Conservation (phyloP, 371 early-diverging fungal genomes). For the Mucor ambiguus region DNA sequence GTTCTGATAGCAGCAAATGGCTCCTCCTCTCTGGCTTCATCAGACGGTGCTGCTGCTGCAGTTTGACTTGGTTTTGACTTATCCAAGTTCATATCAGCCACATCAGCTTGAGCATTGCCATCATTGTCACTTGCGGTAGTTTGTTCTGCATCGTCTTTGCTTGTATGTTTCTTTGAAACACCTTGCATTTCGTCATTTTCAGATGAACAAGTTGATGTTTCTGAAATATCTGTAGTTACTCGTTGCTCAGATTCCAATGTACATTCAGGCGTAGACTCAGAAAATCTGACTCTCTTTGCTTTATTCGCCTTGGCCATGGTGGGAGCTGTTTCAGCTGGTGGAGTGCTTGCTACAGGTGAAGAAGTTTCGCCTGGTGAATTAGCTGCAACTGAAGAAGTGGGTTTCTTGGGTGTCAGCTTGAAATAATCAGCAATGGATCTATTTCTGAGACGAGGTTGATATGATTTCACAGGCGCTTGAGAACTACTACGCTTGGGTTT, state of each 20-base stretch:
- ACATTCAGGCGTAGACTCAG: background rate
- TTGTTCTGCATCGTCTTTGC: too few species aligned
- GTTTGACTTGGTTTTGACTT: background rate
- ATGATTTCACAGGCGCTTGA: background rate
- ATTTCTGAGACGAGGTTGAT: background rate
- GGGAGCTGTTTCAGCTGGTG: background rate
- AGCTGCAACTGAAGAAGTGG: background rate
- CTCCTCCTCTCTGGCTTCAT: background rate
- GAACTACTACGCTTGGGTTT: background rate
- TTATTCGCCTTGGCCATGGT: background rate
- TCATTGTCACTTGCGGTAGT: background rate
- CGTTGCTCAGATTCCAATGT: background rate
- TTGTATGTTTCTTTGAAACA: background rate
- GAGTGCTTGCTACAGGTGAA: background rate
- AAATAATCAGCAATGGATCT: constrained; percentile 9
- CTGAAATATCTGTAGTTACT: background rate
- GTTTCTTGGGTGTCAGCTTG: background rate
- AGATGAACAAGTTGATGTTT: too few species aligned
- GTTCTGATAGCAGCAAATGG: background rate
- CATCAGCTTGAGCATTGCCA: background rate
- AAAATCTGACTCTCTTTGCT: background rate
- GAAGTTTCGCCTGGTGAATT: background rate
- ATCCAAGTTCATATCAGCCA: background rate
- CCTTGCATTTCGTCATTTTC: too few species aligned
- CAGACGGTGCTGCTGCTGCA: background rate